A percentile compares a stretch with the other conserved stretches of the same genome.
phyloP scores from a whole-genome alignment of 768 basidiomycete genomes.

The Lentinula lateritia region DNA sequence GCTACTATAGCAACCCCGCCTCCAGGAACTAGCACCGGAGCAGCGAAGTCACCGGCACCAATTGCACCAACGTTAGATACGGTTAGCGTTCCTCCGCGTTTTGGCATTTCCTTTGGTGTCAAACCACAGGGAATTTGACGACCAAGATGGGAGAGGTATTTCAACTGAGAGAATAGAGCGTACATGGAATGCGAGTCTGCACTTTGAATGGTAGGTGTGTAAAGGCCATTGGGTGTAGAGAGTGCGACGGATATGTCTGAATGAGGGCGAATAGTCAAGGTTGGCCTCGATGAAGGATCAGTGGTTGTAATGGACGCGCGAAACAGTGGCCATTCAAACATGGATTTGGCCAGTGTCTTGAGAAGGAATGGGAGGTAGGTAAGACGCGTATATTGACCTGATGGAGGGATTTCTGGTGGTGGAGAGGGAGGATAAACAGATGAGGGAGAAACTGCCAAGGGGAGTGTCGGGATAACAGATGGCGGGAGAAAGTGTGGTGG shows the following conservation, averaged over 20 bases:
- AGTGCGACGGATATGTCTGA: conserved; percentile 76
- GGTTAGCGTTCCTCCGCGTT: conserved; percentile 71
- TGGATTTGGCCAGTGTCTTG: conserved; percentile 74
- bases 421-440: conserved; percentile 35
- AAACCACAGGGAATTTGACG: conserved; percentile 63
- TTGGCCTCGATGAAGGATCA: conserved; percentile 47
- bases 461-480: conserved; percentile 27
- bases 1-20: conserved; percentile 86
- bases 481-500: conserved; percentile 47
- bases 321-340: conserved; percentile 84
- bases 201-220: conserved; percentile 65
- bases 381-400: conserved; percentile 55
- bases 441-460: conserved; percentile 14
- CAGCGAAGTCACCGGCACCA: conserved; percentile 65
- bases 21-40: conserved; percentile 74
- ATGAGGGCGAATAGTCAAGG: conserved; percentile 64
- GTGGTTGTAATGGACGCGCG: conserved; percentile 58
- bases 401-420: conserved; percentile 38
- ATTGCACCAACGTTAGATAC: conserved; percentile 81
- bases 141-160: conserved; percentile 57
- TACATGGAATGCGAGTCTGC: conserved; percentile 56
- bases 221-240: conserved; percentile 77
- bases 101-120: conserved; percentile 64
- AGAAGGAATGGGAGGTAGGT: conserved; percentile 82
- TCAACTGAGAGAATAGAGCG: conserved; percentile 53